Percentiles rank a stretch among this genome's conserved stretches.
Evolutionary conservation across 768 basidiomycete species (phyloP).

Genomic region (Thelephora aurantiotincta): DNA sequence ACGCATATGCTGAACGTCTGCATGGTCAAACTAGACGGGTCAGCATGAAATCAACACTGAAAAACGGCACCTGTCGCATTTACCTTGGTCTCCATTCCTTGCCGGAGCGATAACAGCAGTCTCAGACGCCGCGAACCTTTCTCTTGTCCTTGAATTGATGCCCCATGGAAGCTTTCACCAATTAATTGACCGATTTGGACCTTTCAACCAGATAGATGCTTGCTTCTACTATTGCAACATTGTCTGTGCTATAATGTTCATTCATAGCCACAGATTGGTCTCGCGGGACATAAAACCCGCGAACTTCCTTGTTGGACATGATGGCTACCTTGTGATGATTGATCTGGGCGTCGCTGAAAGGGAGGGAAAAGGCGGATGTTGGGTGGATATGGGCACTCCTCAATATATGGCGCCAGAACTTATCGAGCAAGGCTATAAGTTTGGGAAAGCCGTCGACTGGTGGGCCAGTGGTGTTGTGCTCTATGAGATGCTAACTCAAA

Average conservation of each 20-base stretch:
- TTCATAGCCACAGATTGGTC: slow-evolving; percentile 28
- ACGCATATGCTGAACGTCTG: background rate
- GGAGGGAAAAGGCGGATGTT: slow-evolving; percentile 13
- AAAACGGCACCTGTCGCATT: slow-evolving; percentile 21
- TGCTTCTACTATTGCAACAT: slow-evolving; percentile 46
- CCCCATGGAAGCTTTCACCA: slow-evolving; percentile 29
- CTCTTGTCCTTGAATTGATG: slow-evolving; percentile 36
- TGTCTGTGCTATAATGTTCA: slow-evolving; percentile 30
- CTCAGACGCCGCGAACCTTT: slow-evolving; percentile 31
- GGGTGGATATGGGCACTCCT: slow-evolving; percentile 28
- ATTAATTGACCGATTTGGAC: slow-evolving; percentile 17
- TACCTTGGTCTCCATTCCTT: slow-evolving; percentile 44
- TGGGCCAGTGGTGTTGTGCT: slow-evolving; percentile 36
- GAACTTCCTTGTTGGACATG: slow-evolving; percentile 39
- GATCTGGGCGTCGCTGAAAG: slow-evolving; percentile 32
- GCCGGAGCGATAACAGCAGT: slow-evolving; percentile 30
- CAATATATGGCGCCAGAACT: slow-evolving; percentile 38
- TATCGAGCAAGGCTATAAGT: slow-evolving; percentile 4
- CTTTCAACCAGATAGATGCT: slow-evolving; percentile 18
- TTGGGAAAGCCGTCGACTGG: slow-evolving; percentile 30
- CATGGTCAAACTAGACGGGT: no score
- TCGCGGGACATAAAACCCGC: slow-evolving; percentile 47
- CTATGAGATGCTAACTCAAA: slow-evolving; percentile 36
- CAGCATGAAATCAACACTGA: slow-evolving; percentile 20
- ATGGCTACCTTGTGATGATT: slow-evolving; percentile 38